Evolutionary conservation across 441 rosid genomes (phyloP), one percentile per base, ranked within the genome.

Genomic region (Eruca vesicaria): DNA sequence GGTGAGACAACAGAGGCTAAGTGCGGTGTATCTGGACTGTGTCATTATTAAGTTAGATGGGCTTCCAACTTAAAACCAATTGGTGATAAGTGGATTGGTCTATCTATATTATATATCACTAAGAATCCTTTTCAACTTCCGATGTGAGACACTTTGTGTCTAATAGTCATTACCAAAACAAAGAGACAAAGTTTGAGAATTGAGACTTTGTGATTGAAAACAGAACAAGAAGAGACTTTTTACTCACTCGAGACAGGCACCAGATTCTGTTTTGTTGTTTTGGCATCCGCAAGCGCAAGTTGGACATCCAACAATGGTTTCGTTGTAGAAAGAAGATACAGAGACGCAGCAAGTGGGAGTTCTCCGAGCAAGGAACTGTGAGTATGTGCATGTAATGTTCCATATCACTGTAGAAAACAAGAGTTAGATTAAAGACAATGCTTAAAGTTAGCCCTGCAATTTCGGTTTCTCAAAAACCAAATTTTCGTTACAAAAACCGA

Each of bases 351-450:
- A 89, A 55, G 89, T 84, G 1, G 94, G 94, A 6, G 89, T 82
- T 80, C 88, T 87, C 38, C 84, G 94, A 71, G 90, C 91, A 59
- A 89, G 81, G 77, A 89, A 87, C 72, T 89, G 94, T 0, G 94
- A 89, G 73, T 89, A 89, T 66, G 94, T 84, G 84, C 94, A 89
- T 1, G 94, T 89, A 68, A 89, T 84, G 73, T 89, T 89, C 91
- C 94, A 89, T 36, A 91, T 89, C 94, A 87, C 91, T 89, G 87
- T 5, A 9, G 20, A 11, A 45, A 57, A 31, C 6, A 6, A 18
- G 0, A 41, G 15, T 55, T 55, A 55, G 26, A 3, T 31, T 29
- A 14, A 64, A 56, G 60, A 45, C 72, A 41, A 20, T 15, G 7
- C 26, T 23, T 23, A 23, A 23, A 23, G 3, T 23, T 23, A 23